Percentiles rank a stretch among this genome's conserved stretches.
Conservation (phyloP, 352 stramenopile species). For the Blastocystis sp. region DNA sequence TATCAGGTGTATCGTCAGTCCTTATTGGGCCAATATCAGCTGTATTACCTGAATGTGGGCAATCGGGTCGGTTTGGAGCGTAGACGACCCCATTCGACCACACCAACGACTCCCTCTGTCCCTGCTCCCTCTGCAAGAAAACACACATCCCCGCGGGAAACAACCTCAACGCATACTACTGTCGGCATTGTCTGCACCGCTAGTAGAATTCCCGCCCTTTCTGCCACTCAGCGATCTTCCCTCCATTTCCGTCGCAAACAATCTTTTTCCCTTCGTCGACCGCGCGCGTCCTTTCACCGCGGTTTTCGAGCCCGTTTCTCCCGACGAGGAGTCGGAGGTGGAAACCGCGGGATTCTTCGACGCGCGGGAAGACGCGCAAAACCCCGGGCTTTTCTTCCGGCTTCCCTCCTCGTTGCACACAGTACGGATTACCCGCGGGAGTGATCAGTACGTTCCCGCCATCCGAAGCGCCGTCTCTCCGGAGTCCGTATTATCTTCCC, state of each 20-base stretch:
- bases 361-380: background rate
- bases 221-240: background rate
- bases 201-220: background rate
- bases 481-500: background rate
- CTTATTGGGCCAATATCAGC: background rate
- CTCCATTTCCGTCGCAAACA: background rate
- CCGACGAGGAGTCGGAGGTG: background rate
- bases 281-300: background rate
- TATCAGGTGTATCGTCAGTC: background rate
- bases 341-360: background rate
- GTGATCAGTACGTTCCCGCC: background rate
- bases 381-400: background rate
- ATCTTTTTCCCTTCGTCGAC: background rate
- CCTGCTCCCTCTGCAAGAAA: background rate
- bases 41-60: constrained; percentile 1
- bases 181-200: constrained; percentile 1
- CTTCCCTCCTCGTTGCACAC: background rate
- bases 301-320: background rate
- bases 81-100: background rate
- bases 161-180: constrained; percentile 10
- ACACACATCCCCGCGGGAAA: background rate
- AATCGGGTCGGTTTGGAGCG: background rate
- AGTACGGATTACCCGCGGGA: background rate
- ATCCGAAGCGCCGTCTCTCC: background rate
- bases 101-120: background rate